Percentiles rank a stretch among this genome's conserved stretches.
Conservation (phyloP, 495 filamentous ascomycete species). For the Cladorrhinum samala region DNA sequence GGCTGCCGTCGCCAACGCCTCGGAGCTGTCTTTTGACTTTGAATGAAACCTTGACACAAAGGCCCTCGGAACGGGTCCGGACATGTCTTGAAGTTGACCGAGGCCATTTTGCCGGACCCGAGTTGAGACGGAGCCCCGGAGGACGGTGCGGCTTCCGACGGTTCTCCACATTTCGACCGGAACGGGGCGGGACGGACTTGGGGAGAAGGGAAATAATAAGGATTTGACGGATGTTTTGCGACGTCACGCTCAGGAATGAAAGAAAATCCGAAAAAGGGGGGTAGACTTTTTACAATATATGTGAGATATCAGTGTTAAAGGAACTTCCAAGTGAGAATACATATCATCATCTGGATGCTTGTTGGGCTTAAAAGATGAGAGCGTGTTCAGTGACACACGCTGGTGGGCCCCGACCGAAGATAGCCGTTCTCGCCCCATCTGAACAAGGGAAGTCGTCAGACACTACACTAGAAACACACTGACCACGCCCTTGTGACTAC, state of each 20-base stretch:
- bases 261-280: not conserved
- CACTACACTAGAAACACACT: not conserved
- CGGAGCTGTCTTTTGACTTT: slow-evolving; percentile 13
- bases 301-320: no score
- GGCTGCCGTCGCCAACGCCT: slow-evolving; percentile 13
- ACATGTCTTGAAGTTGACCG: no score
- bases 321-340: no score
- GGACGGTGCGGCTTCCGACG: not conserved
- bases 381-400: not conserved
- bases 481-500: slow-evolving; percentile 12
- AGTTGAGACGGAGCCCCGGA: not conserved
- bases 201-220: not conserved
- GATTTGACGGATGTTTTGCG: no score
- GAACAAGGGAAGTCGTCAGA: not conserved
- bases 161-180: not conserved
- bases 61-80: no score
- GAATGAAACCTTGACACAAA: slow-evolving; percentile 15
- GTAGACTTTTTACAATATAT: no score
- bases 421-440: slow-evolving; percentile 11
- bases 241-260: no score
- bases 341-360: no score
- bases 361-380: not conserved
- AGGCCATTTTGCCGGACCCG: not conserved
- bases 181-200: no score
- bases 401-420: slow-evolving; percentile 5